Conservation (phyloP, 176 grass and related monocot genomes). For the Ensete ventricosum region DNA sequence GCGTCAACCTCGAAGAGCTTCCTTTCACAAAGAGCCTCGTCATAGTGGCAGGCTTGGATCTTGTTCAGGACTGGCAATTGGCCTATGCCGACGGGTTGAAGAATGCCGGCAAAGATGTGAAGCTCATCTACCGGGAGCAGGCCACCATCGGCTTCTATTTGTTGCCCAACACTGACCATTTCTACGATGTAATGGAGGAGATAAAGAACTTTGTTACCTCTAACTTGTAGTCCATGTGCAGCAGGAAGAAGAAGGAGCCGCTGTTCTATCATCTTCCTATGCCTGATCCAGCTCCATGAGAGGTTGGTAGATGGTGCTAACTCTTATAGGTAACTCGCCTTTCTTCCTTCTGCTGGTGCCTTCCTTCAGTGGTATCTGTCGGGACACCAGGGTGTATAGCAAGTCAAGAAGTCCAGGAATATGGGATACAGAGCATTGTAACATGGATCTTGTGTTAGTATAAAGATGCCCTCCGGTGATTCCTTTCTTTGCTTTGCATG, state of each 20-base stretch:
- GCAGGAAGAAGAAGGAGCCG: background rate
- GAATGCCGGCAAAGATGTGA: conserved; percentile 51
- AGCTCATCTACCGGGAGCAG: conserved; percentile 67
- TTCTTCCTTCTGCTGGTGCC: no score
- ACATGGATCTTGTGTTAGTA: no score
- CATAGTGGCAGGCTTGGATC: conserved; percentile 80
- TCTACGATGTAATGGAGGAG: conserved; percentile 92
- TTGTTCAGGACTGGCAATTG: conserved; percentile 74
- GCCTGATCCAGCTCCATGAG: no score
- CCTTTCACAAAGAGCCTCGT: conserved; percentile 89
- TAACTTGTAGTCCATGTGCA: conserved; percentile 56
- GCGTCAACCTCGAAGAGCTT: conserved; percentile 30
- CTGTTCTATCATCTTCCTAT: background rate
- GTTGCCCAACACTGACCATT: conserved; percentile 79
- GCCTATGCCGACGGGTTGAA: conserved; percentile 62
- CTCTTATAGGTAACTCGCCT: no score
- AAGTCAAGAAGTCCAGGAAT: no score
- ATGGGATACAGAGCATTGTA: no score
- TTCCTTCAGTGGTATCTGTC: no score
- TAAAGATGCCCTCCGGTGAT: no score
- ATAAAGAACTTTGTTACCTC: conserved; percentile 59
- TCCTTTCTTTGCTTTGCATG: no score
- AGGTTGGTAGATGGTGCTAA: no score
- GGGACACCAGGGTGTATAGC: no score
- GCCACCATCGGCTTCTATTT: conserved; percentile 86